A percentile compares a stretch with the other conserved stretches of the same genome.
phyloP scores from a whole-genome alignment of 768 basidiomycete genomes.

The Suillus occidentalis region DNA sequence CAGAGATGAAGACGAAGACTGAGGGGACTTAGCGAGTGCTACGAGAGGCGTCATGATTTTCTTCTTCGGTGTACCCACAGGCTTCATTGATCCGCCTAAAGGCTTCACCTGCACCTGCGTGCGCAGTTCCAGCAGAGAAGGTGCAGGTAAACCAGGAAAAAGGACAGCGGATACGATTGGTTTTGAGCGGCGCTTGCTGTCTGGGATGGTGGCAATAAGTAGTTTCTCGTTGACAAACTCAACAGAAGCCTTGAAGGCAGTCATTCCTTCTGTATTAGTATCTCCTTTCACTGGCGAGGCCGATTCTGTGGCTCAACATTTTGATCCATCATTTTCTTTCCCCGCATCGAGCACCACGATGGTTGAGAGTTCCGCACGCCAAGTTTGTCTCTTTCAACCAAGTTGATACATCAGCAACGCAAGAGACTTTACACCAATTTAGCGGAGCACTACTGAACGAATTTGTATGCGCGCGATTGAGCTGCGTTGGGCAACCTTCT shows the following conservation, averaged over 20 bases:
- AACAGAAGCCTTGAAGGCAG: background rate
- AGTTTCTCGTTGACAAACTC: background rate
- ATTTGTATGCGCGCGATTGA: conserved; percentile 48
- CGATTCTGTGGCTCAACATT: background rate
- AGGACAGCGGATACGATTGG: too few relatives aligned
- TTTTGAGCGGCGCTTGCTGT: too few relatives aligned
- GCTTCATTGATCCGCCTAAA: too few relatives aligned
- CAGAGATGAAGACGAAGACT: too few relatives aligned
- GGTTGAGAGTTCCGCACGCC: conserved; percentile 38
- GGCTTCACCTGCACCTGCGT: too few relatives aligned
- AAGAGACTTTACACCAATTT: conserved; percentile 75
- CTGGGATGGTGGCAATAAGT: background rate
- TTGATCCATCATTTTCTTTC: background rate
- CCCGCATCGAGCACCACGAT: background rate
- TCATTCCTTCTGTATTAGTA: background rate
- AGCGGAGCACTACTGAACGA: conserved; percentile 67
- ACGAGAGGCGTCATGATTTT: too few relatives aligned
- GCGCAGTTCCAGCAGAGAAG: too few relatives aligned
- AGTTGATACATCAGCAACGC: conserved; percentile 79
- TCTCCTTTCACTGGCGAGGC: background rate
- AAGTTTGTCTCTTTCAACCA: conserved; percentile 79
- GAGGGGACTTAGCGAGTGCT: too few relatives aligned
- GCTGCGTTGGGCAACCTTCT: background rate
- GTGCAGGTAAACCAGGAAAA: too few relatives aligned
- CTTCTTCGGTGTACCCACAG: too few relatives aligned